Evolutionary conservation across 2,329 filamentous ascomycete genomes (phyloP), one percentile per base, ranked within the genome.

Genomic region (Aphanocladium album): DNA sequence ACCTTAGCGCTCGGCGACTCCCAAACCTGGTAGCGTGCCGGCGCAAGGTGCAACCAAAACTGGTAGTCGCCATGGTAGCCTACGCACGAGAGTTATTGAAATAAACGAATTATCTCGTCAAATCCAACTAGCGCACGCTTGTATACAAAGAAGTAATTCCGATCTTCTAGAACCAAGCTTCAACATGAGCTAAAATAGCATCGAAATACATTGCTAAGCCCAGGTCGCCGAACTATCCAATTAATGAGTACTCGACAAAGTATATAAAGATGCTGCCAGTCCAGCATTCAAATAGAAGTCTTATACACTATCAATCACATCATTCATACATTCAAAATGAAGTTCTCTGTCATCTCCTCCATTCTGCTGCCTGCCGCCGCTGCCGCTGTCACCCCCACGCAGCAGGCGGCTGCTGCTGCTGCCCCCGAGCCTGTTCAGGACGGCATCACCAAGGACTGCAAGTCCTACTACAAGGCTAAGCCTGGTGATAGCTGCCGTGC

Each of bases 401-500:
- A 21, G 6, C 19, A 53, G 21, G 14, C 11, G 14, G 35, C 50
- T 37, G 47, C 47, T 21, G 30, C 49, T 19, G 50, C 52, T 17
- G 52, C 14, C 23, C 55, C 55, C 7, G 23, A 16, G 19, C 57
- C 61, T 19, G 47, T 41, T 5, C 61, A 47, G 52, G 27, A 47
- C 35, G 58, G 62, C 43, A 43, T 55, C n/a, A 49, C 46, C 35
- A 37, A 27, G 9, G 39, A 60, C 47, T 63, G 62, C 56, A 30
- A 56, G 30, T 37, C 33, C 33, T 63, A 21, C 53, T 63, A 63
- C 53, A 55, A 52, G 41, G 56, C 60, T 30, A 21, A 35, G 46
- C 33, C 57, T 9, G 58, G 58, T 25, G 62, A 63, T 30, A 61
- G 47, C 43, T 63, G 62, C 58, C 41, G 57, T 27, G 55, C n/a